Base-by-base conservation (phyloP, 768 basidiomycete genomes). In the Lactifluus volemus region DNA sequence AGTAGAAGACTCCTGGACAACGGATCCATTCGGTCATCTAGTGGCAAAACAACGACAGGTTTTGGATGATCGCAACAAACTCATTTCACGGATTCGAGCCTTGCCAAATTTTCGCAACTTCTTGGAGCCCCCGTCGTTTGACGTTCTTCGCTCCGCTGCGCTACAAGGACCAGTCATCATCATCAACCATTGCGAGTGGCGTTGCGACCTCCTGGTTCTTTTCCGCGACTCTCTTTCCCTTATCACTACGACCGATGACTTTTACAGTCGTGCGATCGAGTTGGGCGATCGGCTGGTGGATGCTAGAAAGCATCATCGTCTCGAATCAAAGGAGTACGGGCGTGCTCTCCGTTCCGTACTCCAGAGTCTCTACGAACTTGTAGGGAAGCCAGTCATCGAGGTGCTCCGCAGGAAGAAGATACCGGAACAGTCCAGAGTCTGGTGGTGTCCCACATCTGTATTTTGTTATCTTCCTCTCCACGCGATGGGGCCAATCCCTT, bases 171-270 rank as follows among this genome's bases (percentile, higher is more conserved):
- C 61, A 12, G 48, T 62, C 6, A 53, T 58, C 1, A 29, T 62
- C 21, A 45, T 62, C 45, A 57, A 57, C 17, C 32, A 52, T 21
- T 44, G 14, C 21, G 9, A 17, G 9, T 21, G 25, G n/a, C 61
- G 55, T 5, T 57, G 19, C 41, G 55, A 62, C 21, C 41, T 56
- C 21, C 30, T 62, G 17, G 41, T 62, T 15, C 12, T 62, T 14
- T 47, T 32, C 17, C 30, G n/a, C 1, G 36, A 51, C 45, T 42
- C 50, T 14, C 49, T 34, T 15, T 42, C 34, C 7, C 50, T 38
- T 5, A 39, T 57, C 4, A 21, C 55, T 17, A 52, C 57, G 5
- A 0, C 49, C 19, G 4, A 25, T 8, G 19, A 56, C 48, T 48
- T 49, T 25, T 49, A 48, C n/a, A 21, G 14, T 7, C 49, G 42